A percentile compares a stretch with the other conserved stretches of the same genome.
These are phyloP conservation scores for Aspergillus calidoustus DNA, from an alignment of 2,329 filamentous ascomycete genomes.

Conservation along the genomic window DNA sequence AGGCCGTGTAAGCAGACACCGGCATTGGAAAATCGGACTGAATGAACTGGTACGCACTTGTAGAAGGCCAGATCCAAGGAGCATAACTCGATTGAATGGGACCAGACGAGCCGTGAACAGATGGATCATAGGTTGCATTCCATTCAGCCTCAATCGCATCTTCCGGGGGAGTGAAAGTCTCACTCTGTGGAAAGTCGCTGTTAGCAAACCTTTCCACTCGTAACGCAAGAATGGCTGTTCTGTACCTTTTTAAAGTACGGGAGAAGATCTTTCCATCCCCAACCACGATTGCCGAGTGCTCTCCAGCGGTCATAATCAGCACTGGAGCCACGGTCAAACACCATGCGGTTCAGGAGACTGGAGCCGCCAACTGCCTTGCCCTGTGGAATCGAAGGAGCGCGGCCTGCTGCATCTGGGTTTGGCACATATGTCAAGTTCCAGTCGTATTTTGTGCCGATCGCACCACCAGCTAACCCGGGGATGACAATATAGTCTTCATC, in stretches of 20 bases:
- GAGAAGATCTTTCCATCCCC: conserved; percentile 3
- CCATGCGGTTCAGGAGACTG: conserved; percentile 13
- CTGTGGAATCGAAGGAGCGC: conserved; percentile 4
- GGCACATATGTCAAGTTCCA: conserved; percentile 15
- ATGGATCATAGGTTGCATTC: conserved; percentile 2
- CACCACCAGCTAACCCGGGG: neutral
- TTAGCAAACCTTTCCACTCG: neutral
- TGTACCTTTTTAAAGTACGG: conserved; percentile 15
- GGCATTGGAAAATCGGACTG: neutral
- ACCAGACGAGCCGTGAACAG: conserved; percentile 4
- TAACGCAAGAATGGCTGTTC: neutral
- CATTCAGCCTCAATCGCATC: neutral
- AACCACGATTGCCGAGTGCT: conserved; percentile 8
- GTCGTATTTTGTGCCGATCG: conserved; percentile 14
- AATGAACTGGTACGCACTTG: neutral
- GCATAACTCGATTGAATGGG: conserved; percentile 14
- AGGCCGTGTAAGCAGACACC: too few species aligned
- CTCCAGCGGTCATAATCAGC: conserved; percentile 14
- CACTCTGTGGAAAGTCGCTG: neutral
- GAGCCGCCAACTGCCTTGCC: conserved; percentile 15
- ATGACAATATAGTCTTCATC: conserved; percentile 9
- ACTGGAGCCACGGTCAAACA: conserved; percentile 1
- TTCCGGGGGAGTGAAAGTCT: conserved; percentile 10
- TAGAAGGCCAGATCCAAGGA: conserved; percentile 12
- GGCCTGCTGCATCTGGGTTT: conserved; percentile 8